Percentiles rank a stretch among this genome's conserved stretches.
phyloP scores from a whole-genome alignment of 2,329 filamentous ascomycete genomes.

The Volutella citrinella region DNA sequence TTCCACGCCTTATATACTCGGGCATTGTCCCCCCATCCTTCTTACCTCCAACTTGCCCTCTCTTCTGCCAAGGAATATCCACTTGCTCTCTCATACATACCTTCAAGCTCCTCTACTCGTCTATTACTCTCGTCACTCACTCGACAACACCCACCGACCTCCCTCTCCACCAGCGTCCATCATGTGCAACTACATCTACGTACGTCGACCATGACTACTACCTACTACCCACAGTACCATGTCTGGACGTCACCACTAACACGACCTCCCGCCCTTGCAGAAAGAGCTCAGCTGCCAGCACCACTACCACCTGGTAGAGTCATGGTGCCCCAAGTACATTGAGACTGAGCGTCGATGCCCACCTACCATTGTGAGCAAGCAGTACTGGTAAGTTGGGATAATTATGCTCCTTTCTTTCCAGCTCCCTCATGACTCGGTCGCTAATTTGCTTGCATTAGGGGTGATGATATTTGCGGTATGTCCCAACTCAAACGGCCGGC shows the following conservation, averaged over 20 bases:
- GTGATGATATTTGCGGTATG: conserved; percentile 45
- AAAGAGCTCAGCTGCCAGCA: conserved; percentile 50
- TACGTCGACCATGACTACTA: conserved; percentile 26
- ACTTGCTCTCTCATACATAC: too few relatives aligned
- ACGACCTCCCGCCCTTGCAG: conserved; percentile 23
- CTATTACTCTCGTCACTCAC: too few relatives aligned
- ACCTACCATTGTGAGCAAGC: conserved; percentile 42
- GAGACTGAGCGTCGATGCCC: conserved; percentile 42
- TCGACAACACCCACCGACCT: too few relatives aligned
- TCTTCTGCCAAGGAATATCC: too few relatives aligned
- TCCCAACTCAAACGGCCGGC: too few relatives aligned
- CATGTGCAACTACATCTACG: conserved; percentile 53
- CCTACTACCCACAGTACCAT: conserved; percentile 2
- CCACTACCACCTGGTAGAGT: conserved; percentile 48
- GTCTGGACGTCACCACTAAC: conserved; percentile 14
- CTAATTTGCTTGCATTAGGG: too few relatives aligned
- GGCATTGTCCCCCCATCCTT: too few relatives aligned
- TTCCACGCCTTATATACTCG: too few relatives aligned
- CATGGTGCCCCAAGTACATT: conserved; percentile 45
- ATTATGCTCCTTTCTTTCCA: background rate
- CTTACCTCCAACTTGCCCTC: too few relatives aligned
- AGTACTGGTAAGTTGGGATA: conserved; percentile 38
- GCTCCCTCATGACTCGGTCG: conserved; percentile 5
- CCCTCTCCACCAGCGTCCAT: too few relatives aligned
- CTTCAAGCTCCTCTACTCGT: too few relatives aligned